Base-by-base conservation (phyloP, 345 rosid species). In the Pelargonium nanum region DNA sequence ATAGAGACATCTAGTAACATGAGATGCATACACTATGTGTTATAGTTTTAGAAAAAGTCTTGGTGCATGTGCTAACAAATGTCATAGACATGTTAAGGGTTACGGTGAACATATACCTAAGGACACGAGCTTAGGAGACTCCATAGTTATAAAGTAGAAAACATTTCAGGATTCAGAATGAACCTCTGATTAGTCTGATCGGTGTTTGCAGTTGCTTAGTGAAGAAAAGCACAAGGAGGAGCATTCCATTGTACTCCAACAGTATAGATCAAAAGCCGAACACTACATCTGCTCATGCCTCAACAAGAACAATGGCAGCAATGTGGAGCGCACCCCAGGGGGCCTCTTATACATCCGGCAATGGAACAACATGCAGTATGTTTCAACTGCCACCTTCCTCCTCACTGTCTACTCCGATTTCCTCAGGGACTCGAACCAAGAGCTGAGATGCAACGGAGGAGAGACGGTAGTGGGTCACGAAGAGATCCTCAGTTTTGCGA, bases 291-390 rank as follows among this genome's bases (percentile, higher is more conserved):
- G 99, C 65, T 83, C 97, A 26, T 81, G 89, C 58, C 91, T 93
- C 10, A 68, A 78, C 88, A 80, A 72, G 66, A 89, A 81, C 82
- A 75, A 83, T 2, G 64, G 55, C 34, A 72, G 59, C 69, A 87
- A 87, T 53, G 83, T 85, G 17, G 74, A 69, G 2, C 80, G 78
- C 25, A 89, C 90, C 24, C 97, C 95, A 0, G 92, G 67, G 6
- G 97, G 99, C 17, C 76, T 93, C 25, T 70, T 93, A 21, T 87
- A 78, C 79, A 63, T 89, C 68, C 79, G 97, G 54, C 80, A 85
- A 75, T 93, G 99, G 99, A 93, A 93, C 87, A 93, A 93, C 70
- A 84, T 93, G 88, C 97, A 93, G 70, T 87, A 93, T 57, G 94
- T 87, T 6, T 82, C 97, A 4, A 77, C 97, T 0, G 83, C 99